phyloP scores from a whole-genome alignment of 805 yeast genomes.

The Candida loeiensis region DNA sequence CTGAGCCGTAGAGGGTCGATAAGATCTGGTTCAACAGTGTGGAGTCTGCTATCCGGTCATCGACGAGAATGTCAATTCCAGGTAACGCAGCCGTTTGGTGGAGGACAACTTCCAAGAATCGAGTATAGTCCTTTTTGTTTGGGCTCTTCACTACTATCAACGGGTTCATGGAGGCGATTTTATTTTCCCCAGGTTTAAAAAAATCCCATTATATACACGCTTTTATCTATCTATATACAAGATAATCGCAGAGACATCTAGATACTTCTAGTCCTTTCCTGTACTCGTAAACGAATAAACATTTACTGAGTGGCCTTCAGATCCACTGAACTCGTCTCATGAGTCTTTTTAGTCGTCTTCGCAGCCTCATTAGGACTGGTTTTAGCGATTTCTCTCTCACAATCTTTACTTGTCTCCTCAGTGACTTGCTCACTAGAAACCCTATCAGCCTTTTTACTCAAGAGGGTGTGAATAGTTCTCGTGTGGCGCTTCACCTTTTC shows the following conservation, averaged over 20 bases:
- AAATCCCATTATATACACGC: background rate
- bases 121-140: conserved; percentile 2
- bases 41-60: conserved; percentile 17
- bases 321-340: too few relatives aligned
- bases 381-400: too few relatives aligned
- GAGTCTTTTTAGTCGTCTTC: too few relatives aligned
- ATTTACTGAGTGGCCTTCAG: too few relatives aligned
- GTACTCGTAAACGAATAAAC: too few relatives aligned
- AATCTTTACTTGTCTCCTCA: too few relatives aligned
- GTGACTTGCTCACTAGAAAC: background rate
- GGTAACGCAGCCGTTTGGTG: conserved; percentile 2
- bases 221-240: background rate
- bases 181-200: background rate
- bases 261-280: too few relatives aligned
- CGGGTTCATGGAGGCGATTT: conserved; percentile 1
- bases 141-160: conserved; percentile 6
- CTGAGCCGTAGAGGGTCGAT: conserved; percentile 25
- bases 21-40: conserved; percentile 26
- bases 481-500: conserved; percentile 6
- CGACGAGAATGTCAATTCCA: conserved; percentile 23
- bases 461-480: background rate
- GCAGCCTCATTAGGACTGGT: too few relatives aligned
- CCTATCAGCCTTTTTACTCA: background rate
- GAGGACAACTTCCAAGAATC: background rate
- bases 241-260: too few relatives aligned